Base-by-base conservation (phyloP, 768 basidiomycete genomes). In the Lentinula aciculospora region DNA sequence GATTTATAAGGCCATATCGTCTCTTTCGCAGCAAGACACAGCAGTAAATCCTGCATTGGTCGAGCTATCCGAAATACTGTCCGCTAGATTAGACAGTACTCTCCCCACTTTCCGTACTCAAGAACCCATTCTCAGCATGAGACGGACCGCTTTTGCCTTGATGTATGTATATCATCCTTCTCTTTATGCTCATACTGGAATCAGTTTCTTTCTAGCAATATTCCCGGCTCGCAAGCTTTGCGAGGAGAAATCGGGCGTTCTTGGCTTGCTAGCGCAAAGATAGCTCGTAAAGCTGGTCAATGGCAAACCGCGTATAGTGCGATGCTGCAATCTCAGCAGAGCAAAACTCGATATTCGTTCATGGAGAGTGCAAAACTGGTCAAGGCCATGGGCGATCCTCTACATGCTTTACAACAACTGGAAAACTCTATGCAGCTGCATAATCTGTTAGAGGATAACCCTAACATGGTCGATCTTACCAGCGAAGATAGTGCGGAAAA, bases 271-370 rank as follows among this genome's bases (percentile, higher is more conserved):
- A 98, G 89, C 59, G 89, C 95, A n/a, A 98, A 95, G 68, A 94
- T 94, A 57, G 97, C 97, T 32, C 78, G 97, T 32, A 99, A 98
- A 68, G 91, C 94, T 3, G 89, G 92, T 0, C 94, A 98, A 68
- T 87, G 84, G 78, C 96, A 98, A 73, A 98, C 96, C 0, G 94
- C 97, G 2, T 99, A 98, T 68, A 97, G 92, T 65, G 94, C 97
- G 5, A 84, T 90, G 61, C 79, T 99, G 0, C 97, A 99, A 71
- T 93, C 94, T 0, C 82, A 86, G 57, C 86, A 92, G 65, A 78
- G 76, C 61, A 78, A 83, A 21, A 81, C 85, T 0, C 80, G 81
- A 0, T 94, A 88, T 66, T 82, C 87, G 17, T 97, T 95, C 72
- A 78, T 98, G 50, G 91, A 98, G 68, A 93, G 87, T 65, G 91